These are phyloP conservation scores for Fusarium sp. DNA, from an alignment of 2,329 filamentous ascomycete species.

Conservation along the genomic window DNA sequence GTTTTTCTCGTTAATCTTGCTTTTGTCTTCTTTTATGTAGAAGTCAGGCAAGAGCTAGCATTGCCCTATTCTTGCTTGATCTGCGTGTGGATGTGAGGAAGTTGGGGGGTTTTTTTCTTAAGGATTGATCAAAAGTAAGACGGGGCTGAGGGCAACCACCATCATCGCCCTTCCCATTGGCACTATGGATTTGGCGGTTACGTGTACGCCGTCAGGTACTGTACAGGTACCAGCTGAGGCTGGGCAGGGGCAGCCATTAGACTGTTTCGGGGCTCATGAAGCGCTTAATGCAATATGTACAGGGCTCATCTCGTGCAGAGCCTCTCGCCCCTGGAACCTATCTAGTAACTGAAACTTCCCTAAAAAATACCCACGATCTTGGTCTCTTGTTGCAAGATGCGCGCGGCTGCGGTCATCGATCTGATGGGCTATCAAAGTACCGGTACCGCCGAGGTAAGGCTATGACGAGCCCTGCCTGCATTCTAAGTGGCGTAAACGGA, in stretches of 20 bases:
- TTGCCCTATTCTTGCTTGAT: conserved; percentile 1
- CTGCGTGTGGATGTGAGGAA: conserved; percentile 1
- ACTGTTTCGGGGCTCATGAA: not conserved
- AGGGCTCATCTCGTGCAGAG: not conserved
- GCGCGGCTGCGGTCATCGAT: conserved; percentile 22
- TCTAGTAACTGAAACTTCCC: not conserved
- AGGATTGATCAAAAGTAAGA: conserved; percentile 9
- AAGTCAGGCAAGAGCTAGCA: not conserved
- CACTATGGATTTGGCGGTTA: conserved; percentile 32
- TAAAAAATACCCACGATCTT: not conserved
- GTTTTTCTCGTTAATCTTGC: conserved; percentile 4
- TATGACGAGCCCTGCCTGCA: conserved; percentile 25
- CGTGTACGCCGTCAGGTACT: conserved; percentile 28
- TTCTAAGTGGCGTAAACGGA: conserved; percentile 17
- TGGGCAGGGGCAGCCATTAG: conserved; percentile 5
- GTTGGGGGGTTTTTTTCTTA: conserved; percentile 4
- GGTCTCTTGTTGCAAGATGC: conserved; percentile 32
- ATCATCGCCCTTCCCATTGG: conserved; percentile 6
- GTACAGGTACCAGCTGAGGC: conserved; percentile 11
- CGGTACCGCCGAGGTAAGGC: conserved; percentile 15
- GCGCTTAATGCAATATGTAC: not conserved
- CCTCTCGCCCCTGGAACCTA: not conserved
- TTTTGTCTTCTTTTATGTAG: not conserved
- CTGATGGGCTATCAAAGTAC: conserved; percentile 10
- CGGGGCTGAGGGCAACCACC: conserved; percentile 25